Percentiles rank a stretch among this genome's conserved stretches.
Evolutionary conservation across 2,329 filamentous ascomycete genomes (phyloP).

Genomic region (Colletotrichum chrysophilum): DNA sequence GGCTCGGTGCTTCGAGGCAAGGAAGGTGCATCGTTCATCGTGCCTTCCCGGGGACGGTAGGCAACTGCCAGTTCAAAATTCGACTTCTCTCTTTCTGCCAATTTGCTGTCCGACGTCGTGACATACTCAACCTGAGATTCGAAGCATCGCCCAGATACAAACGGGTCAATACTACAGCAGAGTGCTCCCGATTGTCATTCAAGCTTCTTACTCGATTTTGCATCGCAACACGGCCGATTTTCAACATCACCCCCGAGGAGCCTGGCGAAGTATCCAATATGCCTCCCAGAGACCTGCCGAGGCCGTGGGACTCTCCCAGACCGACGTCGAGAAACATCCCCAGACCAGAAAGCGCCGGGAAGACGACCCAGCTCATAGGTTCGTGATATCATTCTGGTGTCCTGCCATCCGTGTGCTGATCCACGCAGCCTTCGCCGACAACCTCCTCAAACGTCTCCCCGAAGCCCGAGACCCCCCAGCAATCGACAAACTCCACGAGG

Average conservation of each 20-base stretch:
- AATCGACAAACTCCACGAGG: conserved; percentile 30
- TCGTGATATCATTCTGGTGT: background rate
- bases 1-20: background rate
- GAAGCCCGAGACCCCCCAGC: conserved; percentile 20
- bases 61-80: background rate
- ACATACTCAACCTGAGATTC: background rate
- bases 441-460: conserved; percentile 10
- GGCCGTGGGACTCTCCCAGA: background rate
- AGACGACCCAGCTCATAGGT: background rate
- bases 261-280: background rate
- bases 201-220: background rate
- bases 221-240: background rate
- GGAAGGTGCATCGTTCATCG: background rate
- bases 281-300: background rate
- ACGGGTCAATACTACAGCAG: background rate
- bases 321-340: background rate
- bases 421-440: conserved; percentile 1
- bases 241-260: background rate
- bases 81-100: background rate
- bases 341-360: background rate
- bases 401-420: background rate
- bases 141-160: background rate
- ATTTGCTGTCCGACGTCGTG: background rate
- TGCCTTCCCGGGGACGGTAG: background rate
- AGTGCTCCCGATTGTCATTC: background rate